phyloP scores from a whole-genome alignment of 306 rosid genomes.

The Potentilla sterilis region DNA sequence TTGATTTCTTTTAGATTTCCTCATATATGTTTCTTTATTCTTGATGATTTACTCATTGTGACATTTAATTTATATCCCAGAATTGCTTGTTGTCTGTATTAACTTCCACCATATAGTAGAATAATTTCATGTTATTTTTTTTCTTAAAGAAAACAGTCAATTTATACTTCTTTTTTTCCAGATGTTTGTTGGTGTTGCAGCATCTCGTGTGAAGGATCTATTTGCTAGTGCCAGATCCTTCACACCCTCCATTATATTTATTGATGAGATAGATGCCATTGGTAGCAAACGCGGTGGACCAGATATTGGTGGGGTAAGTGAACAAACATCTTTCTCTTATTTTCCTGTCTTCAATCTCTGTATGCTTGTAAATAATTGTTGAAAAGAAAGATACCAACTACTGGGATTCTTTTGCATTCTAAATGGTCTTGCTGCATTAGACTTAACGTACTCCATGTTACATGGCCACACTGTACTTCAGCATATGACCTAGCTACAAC shows the following conservation, averaged over 20 bases:
- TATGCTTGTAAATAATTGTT: not conserved
- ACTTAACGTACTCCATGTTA: not conserved
- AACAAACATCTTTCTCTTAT: conserved; percentile 18
- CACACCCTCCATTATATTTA: conserved; percentile 89
- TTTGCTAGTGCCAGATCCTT: conserved; percentile 85
- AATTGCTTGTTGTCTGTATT: not conserved
- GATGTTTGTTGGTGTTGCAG: conserved; percentile 99
- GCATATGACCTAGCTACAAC: not conserved
- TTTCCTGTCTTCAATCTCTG: not conserved
- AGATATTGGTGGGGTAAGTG: conserved; percentile 96
- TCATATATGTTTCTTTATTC: not conserved
- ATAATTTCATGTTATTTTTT: not conserved
- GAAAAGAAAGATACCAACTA: not conserved
- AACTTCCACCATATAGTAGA: not conserved
- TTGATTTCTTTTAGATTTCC: not conserved
- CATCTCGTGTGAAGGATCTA: conserved; percentile 96
- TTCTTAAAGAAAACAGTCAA: not conserved
- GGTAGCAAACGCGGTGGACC: conserved; percentile 99
- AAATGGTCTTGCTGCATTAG: conserved; percentile 1
- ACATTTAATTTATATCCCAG: not conserved
- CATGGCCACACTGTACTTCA: not conserved
- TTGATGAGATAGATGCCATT: conserved; percentile 99
- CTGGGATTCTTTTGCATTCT: not conserved
- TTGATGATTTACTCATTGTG: not conserved
- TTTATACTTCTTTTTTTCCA: conserved; percentile 30